Conservation (phyloP, 345 rosid genomes). For the Noccaea caerulescens region DNA sequence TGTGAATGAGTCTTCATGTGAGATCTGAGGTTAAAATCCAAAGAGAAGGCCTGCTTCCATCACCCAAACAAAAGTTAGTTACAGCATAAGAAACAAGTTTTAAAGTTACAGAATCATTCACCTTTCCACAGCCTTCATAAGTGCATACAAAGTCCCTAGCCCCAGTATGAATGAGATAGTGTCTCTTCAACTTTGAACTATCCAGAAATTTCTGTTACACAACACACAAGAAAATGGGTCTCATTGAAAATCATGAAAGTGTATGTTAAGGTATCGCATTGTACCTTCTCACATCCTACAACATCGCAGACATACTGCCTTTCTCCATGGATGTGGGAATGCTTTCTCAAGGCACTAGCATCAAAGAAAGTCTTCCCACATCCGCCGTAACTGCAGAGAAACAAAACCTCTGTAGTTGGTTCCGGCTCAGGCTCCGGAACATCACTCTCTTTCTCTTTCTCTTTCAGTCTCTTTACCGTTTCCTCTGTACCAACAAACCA, state of each 20-base stretch:
- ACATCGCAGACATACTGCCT: conserved; percentile 82
- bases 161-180: conserved; percentile 92
- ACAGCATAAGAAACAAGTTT: not conserved
- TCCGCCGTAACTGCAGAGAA: conserved; percentile 93
- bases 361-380: conserved; percentile 96
- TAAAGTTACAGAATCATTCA: conserved; percentile 46
- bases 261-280: not conserved
- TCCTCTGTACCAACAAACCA: conserved; percentile 51
- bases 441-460: conserved; percentile 68
- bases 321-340: conserved; percentile 97
- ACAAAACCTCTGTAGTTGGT: conserved; percentile 92
- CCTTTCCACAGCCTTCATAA: conserved; percentile 99
- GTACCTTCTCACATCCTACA: conserved; percentile 88
- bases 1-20: conserved; percentile 99
- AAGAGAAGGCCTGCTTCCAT: conserved; percentile 84
- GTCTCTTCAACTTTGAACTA: conserved; percentile 97
- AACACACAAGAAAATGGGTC: conserved; percentile 20
- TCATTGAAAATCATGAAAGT: not conserved
- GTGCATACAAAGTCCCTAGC: conserved; percentile 86
- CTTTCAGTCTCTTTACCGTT: conserved; percentile 67
- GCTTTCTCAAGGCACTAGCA: conserved; percentile 92
- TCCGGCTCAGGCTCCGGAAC: conserved; percentile 89
- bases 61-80: conserved; percentile 19
- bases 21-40: conserved; percentile 95
- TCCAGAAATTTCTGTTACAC: conserved; percentile 92